Percentiles rank a stretch among this genome's conserved stretches.
Conservation (phyloP, 768 basidiomycete species). For the Tulasnella sp. region DNA sequence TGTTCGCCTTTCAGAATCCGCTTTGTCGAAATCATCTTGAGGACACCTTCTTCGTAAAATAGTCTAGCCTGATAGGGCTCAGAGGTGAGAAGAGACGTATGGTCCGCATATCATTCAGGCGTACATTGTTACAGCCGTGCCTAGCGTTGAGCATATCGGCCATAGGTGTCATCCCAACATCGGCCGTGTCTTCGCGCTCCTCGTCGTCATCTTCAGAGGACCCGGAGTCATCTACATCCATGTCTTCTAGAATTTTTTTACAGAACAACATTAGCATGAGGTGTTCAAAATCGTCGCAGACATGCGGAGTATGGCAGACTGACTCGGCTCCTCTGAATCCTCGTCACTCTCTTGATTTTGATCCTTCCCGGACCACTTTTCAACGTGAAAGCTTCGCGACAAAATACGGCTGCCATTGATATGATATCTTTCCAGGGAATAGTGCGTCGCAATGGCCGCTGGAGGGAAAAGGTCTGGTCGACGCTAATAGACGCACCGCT, state of each 20-base stretch:
- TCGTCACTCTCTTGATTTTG: constrained; percentile 30
- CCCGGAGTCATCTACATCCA: constrained; percentile 2
- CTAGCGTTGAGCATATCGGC: constrained; percentile 94
- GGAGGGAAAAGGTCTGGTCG: constrained; percentile 65
- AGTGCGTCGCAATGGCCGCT: constrained; percentile 40
- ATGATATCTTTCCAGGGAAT: constrained; percentile 70
- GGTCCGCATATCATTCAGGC: constrained; percentile 26
- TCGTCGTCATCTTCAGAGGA: constrained; percentile 18
- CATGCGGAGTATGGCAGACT: constrained; percentile 3
- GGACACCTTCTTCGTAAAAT: constrained; percentile 61
- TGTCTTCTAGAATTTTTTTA: not conserved
- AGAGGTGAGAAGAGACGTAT: constrained; percentile 14
- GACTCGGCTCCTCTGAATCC: constrained; percentile 29
- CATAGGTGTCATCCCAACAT: constrained; percentile 87
- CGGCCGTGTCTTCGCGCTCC: constrained; percentile 30
- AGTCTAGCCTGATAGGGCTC: constrained; percentile 57
- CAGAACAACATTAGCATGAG: constrained; percentile 20
- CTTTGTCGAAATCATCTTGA: constrained; percentile 77
- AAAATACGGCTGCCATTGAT: constrained; percentile 86
- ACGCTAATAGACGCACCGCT: constrained; percentile 37
- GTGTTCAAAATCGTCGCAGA: constrained; percentile 27
- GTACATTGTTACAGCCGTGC: constrained; percentile 74
- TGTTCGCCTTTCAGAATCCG: constrained; percentile 71
- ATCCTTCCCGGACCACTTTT: constrained; percentile 39
- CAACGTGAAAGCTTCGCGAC: constrained; percentile 85